A percentile compares a stretch with the other conserved stretches of the same genome.
Evolutionary conservation across 2,329 filamentous ascomycete genomes (phyloP).

Genomic region (Trichoderma arundinaceum): DNA sequence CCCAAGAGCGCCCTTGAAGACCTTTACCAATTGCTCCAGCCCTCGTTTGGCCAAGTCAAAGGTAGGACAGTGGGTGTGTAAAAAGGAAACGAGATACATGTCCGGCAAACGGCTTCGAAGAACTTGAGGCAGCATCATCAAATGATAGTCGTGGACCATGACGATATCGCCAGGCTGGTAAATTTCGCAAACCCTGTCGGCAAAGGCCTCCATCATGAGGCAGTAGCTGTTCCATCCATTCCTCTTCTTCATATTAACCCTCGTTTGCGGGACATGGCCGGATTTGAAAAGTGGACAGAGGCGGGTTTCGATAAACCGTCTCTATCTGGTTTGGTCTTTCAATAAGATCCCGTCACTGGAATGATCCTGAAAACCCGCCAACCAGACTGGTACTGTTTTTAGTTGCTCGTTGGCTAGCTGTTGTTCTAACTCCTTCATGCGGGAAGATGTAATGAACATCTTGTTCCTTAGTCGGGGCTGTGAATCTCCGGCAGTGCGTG

Average conservation of each 20-base stretch:
- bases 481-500: not conserved
- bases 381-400: slow-evolving; percentile 85
- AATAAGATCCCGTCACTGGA: slow-evolving; percentile 58
- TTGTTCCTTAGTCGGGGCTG: not conserved
- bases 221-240: slow-evolving; percentile 92
- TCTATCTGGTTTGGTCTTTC: slow-evolving; percentile 83
- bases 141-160: slow-evolving; percentile 90
- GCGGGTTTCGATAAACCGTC: slow-evolving; percentile 86
- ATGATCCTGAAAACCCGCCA: slow-evolving; percentile 75
- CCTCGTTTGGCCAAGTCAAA: slow-evolving; percentile 86
- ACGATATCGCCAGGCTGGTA: slow-evolving; percentile 93
- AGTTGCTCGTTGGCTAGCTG: slow-evolving; percentile 75
- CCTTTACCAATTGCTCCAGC: slow-evolving; percentile 81
- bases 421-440: slow-evolving; percentile 70
- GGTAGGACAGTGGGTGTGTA: slow-evolving; percentile 92
- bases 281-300: slow-evolving; percentile 93
- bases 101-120: slow-evolving; percentile 82
- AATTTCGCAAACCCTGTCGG: slow-evolving; percentile 81
- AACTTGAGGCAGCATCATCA: slow-evolving; percentile 85
- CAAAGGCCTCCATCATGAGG: slow-evolving; percentile 88
- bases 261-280: slow-evolving; percentile 82
- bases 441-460: slow-evolving; percentile 49
- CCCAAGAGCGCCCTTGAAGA: slow-evolving; percentile 84
- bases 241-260: slow-evolving; percentile 77
- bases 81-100: slow-evolving; percentile 90